A percentile compares a stretch with the other conserved stretches of the same genome.
phyloP scores from a whole-genome alignment of 2,329 filamentous ascomycete species.

The Fusarium anguioides region DNA sequence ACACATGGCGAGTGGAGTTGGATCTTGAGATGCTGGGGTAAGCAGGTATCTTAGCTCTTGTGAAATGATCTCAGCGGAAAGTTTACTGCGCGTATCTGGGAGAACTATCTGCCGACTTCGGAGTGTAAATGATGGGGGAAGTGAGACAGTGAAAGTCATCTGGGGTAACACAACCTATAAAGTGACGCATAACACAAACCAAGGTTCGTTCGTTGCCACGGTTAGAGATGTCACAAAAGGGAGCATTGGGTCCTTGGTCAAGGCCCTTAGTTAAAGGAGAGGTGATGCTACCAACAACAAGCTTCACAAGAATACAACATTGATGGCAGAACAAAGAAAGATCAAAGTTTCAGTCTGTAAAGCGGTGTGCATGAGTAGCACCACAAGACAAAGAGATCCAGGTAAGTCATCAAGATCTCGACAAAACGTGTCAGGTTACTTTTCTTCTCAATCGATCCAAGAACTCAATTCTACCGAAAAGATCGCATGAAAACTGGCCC shows the following conservation, averaged over 20 bases:
- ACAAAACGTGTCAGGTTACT: not conserved
- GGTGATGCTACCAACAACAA: conserved; percentile 2
- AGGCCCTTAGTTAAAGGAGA: too few relatives aligned
- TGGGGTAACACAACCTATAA: conserved; percentile 11
- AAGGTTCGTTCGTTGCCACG: conserved; percentile 19
- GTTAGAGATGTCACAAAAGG: conserved; percentile 10
- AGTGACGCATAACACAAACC: conserved; percentile 18
- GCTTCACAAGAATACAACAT: conserved; percentile 6
- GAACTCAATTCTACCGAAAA: conserved; percentile 1
- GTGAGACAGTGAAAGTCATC: conserved; percentile 29
- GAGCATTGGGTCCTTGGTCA: not conserved
- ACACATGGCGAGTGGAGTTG: conserved; percentile 38
- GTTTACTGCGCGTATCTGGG: not conserved
- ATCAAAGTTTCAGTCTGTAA: conserved; percentile 9
- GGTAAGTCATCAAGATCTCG: conserved; percentile 6
- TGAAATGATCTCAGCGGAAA: not conserved
- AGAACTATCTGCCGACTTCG: conserved; percentile 17
- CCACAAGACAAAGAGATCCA: conserved; percentile 11
- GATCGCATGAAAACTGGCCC: conserved; percentile 19
- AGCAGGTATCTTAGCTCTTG: not conserved
- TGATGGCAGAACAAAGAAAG: conserved; percentile 17
- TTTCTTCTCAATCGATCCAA: not conserved
- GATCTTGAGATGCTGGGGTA: conserved; percentile 10
- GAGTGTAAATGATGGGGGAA: conserved; percentile 12
- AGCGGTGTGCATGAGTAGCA: conserved; percentile 28